Evolutionary conservation across 768 basidiomycete species (phyloP).

Genomic region (Russula olivacea): DNA sequence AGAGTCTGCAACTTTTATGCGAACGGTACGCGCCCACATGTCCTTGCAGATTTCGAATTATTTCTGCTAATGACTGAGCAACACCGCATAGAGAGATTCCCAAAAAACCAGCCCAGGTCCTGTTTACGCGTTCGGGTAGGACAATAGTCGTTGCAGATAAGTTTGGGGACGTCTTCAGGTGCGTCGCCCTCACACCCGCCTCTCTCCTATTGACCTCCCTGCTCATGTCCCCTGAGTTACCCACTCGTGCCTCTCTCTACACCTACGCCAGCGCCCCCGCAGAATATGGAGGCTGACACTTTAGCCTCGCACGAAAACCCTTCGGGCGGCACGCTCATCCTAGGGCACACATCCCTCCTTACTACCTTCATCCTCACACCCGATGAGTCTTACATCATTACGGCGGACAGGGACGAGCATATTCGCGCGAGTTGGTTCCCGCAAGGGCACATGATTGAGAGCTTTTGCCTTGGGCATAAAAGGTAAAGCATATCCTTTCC

Average conservation of each 20-base stretch:
- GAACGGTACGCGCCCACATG: slow-evolving; percentile 46
- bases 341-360: slow-evolving; percentile 87
- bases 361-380: slow-evolving; percentile 63
- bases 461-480: slow-evolving; percentile 78
- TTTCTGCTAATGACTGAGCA: not conserved
- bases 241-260: slow-evolving; percentile 20
- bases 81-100: slow-evolving; percentile 56
- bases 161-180: slow-evolving; percentile 92
- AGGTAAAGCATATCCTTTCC: slow-evolving; percentile 42
- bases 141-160: slow-evolving; percentile 86
- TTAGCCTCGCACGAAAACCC: slow-evolving; percentile 61
- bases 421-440: slow-evolving; percentile 90
- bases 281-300: slow-evolving; percentile 26
- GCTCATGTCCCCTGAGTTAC: slow-evolving; percentile 23
- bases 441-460: slow-evolving; percentile 77
- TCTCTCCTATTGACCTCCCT: not conserved
- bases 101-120: slow-evolving; percentile 72
- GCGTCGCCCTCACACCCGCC: slow-evolving; percentile 16
- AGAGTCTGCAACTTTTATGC: slow-evolving; percentile 49
- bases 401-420: slow-evolving; percentile 93
- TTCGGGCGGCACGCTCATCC: slow-evolving; percentile 60
- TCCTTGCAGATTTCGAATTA: not conserved
- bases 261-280: slow-evolving; percentile 5
- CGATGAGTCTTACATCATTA: slow-evolving; percentile 72
- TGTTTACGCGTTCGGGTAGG: slow-evolving; percentile 53